phyloP scores from a whole-genome alignment of 768 basidiomycete genomes.

The Russula abietina region DNA sequence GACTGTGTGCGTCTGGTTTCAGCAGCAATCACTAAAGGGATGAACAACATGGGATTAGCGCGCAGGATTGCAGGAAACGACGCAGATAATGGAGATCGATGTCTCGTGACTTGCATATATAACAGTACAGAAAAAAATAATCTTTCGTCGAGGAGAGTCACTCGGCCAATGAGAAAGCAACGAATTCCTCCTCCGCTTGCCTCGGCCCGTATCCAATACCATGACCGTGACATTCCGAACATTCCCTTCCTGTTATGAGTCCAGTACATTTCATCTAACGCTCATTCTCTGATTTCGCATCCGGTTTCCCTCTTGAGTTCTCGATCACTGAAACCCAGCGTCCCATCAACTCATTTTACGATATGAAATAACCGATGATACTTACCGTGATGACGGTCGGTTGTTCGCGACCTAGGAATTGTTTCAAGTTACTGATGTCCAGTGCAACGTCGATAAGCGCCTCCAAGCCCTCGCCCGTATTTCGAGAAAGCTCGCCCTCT shows the following conservation, averaged over 20 bases:
- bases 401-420: slow-evolving; percentile 79
- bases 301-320: background rate
- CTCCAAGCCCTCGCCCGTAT: slow-evolving; percentile 85
- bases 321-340: background rate
- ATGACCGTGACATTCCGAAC: background rate
- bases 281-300: background rate
- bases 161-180: too few relatives aligned
- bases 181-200: too few relatives aligned
- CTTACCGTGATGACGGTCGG: slow-evolving; percentile 87
- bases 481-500: slow-evolving; percentile 58
- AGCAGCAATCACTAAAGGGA: too few relatives aligned
- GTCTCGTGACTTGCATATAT: too few relatives aligned
- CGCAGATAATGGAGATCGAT: too few relatives aligned
- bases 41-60: too few relatives aligned
- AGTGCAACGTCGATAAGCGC: slow-evolving; percentile 95
- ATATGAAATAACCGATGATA: background rate
- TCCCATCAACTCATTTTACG: background rate
- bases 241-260: background rate
- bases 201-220: background rate
- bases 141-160: too few relatives aligned
- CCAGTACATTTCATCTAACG: background rate
- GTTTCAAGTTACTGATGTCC: slow-evolving; percentile 73
- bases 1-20: too few relatives aligned
- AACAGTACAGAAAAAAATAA: too few relatives aligned
- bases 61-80: too few relatives aligned